Base-by-base conservation (phyloP, 805 yeast genomes). In the Kluyveromyces aestuarii region DNA sequence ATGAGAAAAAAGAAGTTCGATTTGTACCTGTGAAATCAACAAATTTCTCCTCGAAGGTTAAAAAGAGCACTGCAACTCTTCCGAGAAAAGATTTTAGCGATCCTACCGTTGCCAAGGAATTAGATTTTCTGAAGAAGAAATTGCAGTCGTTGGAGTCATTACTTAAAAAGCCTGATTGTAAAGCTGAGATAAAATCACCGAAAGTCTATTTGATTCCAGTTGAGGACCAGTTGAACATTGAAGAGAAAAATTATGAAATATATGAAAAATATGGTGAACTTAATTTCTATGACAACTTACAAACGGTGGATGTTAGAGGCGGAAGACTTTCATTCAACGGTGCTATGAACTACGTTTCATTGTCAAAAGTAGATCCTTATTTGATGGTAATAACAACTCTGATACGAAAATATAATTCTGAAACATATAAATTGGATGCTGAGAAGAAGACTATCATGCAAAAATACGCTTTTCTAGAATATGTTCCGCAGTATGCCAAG, bases 311-410 rank as follows among this genome's bases (percentile, higher is more conserved):
- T 17, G 55, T 65, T 14, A 59, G 67, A 45, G 64, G 63, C 27
- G 67, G 69, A 5, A 54, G 71, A 41, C 54, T 67, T 10, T 56
- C 61, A 33, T 62, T 64, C 2, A 53, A 58, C 9, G 71, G 68
- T 2, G 70, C 72, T 2, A 46, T 68, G 35, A 62, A 68, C 18
- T 54, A 60, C 19, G 51, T 52, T 2, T 55, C 69, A 1, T 39
- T 66, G 16, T 44, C 61, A 8, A 61, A 55, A 47, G 60, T 54
- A 37, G 72, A 68, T 44, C 65, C 65, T 2, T 68, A 61, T 50
- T 47, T 64, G 14, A 49, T 52, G 17, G 62, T 64, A 9, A 50
- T 58, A 13, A 41, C 55, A 14, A 44, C 59, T 9, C 59, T 58
- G 48, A 53, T 63, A 3, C 53, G 59, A 33, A 66, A 60, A 43